A percentile compares a stretch with the other conserved stretches of the same genome.
phyloP scores from a whole-genome alignment of 1,139 yeast genomes.

The Diutina siamensis region DNA sequence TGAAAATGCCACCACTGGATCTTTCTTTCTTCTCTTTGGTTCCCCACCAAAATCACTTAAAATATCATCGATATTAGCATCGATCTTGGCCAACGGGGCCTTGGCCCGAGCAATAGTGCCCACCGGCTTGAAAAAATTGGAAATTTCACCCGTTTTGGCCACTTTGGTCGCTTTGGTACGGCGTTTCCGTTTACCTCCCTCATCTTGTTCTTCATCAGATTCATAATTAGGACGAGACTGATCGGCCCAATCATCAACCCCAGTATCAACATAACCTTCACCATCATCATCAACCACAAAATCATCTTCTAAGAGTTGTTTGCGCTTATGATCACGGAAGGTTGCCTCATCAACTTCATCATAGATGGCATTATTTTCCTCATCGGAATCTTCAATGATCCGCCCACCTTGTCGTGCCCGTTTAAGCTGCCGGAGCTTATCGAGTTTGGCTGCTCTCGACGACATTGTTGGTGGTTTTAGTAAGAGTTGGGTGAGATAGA shows the following conservation, averaged over 20 bases:
- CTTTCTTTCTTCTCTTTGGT: slow-evolving; percentile 8
- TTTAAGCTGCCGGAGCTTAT: slow-evolving; percentile 17
- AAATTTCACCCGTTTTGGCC: slow-evolving; percentile 35
- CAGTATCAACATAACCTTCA: slow-evolving; percentile 83
- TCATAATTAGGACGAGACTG: slow-evolving; percentile 37
- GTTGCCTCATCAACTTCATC: slow-evolving; percentile 82
- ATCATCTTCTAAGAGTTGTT: slow-evolving; percentile 77
- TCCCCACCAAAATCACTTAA: slow-evolving; percentile 26
- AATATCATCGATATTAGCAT: slow-evolving; percentile 34
- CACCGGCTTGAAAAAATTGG: slow-evolving; percentile 29
- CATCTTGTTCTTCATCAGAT: slow-evolving; percentile 40
- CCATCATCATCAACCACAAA: slow-evolving; percentile 92
- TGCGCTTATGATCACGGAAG: slow-evolving; percentile 64
- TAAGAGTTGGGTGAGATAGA: not conserved
- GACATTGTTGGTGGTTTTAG: too few relatives aligned
- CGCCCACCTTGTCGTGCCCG: slow-evolving; percentile 30
- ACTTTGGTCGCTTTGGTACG: slow-evolving; percentile 24
- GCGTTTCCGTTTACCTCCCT: slow-evolving; percentile 18
- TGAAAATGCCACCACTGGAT: not conserved
- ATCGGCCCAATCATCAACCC: slow-evolving; percentile 80
- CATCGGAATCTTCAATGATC: slow-evolving; percentile 15
- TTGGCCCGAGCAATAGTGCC: slow-evolving; percentile 7
- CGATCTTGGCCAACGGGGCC: slow-evolving; percentile 13
- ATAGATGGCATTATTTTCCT: slow-evolving; percentile 43
- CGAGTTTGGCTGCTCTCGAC: slow-evolving; percentile 13